Evolutionary conservation across 306 rosid species (phyloP).

Genomic region (Clitoria ternatea): DNA sequence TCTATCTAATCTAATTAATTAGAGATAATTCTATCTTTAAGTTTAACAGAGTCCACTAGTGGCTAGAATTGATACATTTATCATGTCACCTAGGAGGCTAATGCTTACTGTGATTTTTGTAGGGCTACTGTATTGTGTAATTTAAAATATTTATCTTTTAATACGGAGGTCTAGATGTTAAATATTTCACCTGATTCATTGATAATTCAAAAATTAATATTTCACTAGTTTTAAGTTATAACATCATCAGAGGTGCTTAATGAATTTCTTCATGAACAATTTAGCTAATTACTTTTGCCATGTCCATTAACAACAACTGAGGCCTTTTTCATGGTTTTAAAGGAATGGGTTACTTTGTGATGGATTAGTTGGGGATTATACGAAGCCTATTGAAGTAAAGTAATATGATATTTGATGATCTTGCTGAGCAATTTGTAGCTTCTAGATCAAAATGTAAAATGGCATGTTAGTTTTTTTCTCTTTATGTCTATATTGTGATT

Average conservation of each 20-base stretch:
- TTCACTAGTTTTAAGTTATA: neutral
- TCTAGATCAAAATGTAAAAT: neutral
- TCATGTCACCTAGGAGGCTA: neutral
- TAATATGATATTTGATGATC: neutral
- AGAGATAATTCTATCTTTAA: too few relatives aligned
- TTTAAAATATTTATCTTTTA: neutral
- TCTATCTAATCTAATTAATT: too few relatives aligned
- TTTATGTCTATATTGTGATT: conserved; percentile 23
- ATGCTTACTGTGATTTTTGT: neutral
- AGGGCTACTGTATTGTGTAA: neutral
- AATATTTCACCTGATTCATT: neutral
- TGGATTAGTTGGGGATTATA: neutral
- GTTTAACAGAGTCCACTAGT: too few relatives aligned
- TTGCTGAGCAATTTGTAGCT: conserved; percentile 3
- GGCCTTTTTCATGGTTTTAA: neutral
- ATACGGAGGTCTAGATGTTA: neutral
- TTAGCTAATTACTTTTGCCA: neutral
- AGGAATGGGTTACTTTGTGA: neutral
- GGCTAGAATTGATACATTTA: neutral
- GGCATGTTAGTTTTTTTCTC: neutral
- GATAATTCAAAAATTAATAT: neutral
- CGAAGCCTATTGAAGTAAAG: conserved; percentile 3
- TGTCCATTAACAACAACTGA: neutral
- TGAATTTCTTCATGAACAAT: neutral
- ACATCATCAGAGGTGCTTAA: neutral